Conservation (phyloP, 176 grass and related monocot species). For the Eleusine coracana region DNA sequence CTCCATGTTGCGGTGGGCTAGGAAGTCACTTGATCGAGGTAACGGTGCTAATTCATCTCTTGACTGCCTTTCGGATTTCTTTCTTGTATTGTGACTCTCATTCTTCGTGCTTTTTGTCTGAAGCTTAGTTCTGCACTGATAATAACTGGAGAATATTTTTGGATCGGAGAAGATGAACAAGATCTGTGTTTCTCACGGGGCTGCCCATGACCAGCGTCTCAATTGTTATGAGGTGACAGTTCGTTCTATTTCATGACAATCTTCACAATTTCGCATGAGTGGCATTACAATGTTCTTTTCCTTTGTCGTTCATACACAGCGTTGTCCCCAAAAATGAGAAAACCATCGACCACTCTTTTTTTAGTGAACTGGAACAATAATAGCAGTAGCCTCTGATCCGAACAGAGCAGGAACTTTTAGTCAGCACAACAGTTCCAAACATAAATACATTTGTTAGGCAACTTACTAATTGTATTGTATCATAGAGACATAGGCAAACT, state of each 20-base stretch:
- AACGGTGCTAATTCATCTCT: background rate
- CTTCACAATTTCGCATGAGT: background rate
- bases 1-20: background rate
- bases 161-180: background rate
- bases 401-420: background rate
- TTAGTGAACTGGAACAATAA: background rate
- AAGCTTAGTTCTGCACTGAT: background rate
- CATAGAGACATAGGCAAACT: background rate
- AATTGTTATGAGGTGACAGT: constrained; percentile 13
- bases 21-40: background rate
- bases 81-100: background rate
- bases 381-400: background rate
- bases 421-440: background rate
- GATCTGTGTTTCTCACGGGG: background rate
- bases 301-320: background rate
- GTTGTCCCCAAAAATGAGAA: background rate
- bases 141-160: background rate
- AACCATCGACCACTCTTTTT: background rate
- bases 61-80: background rate
- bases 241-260: background rate
- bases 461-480: background rate
- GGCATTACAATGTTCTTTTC: background rate
- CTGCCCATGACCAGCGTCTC: background rate
- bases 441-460: background rate
- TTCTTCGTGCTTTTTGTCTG: background rate